Evolutionary conservation across 2,329 filamentous ascomycete genomes (phyloP).

Genomic region (Aspergillus proliferans): DNA sequence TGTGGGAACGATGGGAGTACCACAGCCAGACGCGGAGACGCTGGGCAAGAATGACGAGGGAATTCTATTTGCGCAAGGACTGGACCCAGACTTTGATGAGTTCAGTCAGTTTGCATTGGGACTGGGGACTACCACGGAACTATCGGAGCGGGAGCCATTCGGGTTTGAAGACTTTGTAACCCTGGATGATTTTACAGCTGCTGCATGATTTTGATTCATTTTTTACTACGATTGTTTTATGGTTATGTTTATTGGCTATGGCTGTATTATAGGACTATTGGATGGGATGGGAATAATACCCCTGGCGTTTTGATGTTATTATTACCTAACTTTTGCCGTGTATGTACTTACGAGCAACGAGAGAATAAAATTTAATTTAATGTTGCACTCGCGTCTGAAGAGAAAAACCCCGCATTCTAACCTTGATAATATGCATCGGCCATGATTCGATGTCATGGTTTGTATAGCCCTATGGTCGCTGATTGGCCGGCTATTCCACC

Average conservation of each 20-base stretch:
- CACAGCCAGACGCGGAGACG: slow-evolving; percentile 3
- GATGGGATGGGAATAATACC: not conserved
- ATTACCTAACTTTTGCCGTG: not conserved
- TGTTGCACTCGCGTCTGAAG: not conserved
- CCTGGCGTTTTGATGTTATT: not conserved
- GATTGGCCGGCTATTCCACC: not conserved
- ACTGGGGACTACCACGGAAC: slow-evolving; percentile 17
- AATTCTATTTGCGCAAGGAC: slow-evolving; percentile 20
- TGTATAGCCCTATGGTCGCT: not conserved
- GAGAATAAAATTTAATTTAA: not conserved
- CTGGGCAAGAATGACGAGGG: slow-evolving; percentile 15
- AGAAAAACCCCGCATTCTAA: not conserved
- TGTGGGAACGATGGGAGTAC: slow-evolving; percentile 4
- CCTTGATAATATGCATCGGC: not conserved
- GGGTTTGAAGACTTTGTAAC: slow-evolving; percentile 28
- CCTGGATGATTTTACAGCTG: slow-evolving; percentile 26
- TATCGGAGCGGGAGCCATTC: slow-evolving; percentile 20
- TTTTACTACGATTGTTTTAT: slow-evolving; percentile 1
- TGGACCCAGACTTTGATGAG: slow-evolving; percentile 27
- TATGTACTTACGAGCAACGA: not conserved
- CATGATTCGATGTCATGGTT: not conserved
- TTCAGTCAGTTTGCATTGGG: slow-evolving; percentile 28
- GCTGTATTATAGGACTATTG: not conserved
- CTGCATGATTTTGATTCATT: slow-evolving; percentile 13
- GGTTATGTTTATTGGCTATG: slow-evolving; percentile 10